Evolutionary conservation across 768 basidiomycete species (phyloP), one percentile per base, ranked within the genome.

Genomic region (Leucogyrophana mollusca): DNA sequence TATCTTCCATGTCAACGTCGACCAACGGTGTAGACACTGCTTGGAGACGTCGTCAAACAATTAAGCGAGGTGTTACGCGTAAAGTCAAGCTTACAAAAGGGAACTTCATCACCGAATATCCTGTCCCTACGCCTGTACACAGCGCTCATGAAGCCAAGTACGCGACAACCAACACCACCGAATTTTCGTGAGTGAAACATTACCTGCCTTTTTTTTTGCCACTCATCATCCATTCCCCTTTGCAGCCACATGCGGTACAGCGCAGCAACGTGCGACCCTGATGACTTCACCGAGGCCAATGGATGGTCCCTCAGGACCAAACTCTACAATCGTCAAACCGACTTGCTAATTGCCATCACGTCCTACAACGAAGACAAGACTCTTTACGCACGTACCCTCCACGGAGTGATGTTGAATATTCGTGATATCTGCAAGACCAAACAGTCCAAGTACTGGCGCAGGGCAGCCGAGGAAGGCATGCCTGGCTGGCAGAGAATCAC

Each of bases 341-440:
- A 98, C 53, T 65, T 98, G 6, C 78, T 97, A 20, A 95, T 98
- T 57, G 94, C 93, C 9, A 90, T 97, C 52, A 96, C 92, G 5
- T 90, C 86, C 3, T 93, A 92, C 71, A 92, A 93, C 52, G 91
- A 94, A 65, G 90, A 93, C 78, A 93, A 92, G 73, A 85, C 82
- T 5, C 79, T 92, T n/a, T 90, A 92, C 59, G 82, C 90, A 21
- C 85, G 88, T 53, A 97, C 95, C 0, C 74, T 98, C 33, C 95
- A 97, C 60, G 90, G 90, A 52, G 87, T 97, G 58, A 97, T 97
- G 94, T 67, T 95, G 52, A 98, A 99, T 67, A 95, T 98, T 51
- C 88, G 94, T 54, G 89, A 98, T 57, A 97, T 97, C 55, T 94
- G 93, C 79, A 93, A 88, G 70, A 94, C 91, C 34, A 94, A 94